Evolutionary conservation across 176 grass and related monocot genomes (phyloP).

Genomic region (Calamus simplicifolius): DNA sequence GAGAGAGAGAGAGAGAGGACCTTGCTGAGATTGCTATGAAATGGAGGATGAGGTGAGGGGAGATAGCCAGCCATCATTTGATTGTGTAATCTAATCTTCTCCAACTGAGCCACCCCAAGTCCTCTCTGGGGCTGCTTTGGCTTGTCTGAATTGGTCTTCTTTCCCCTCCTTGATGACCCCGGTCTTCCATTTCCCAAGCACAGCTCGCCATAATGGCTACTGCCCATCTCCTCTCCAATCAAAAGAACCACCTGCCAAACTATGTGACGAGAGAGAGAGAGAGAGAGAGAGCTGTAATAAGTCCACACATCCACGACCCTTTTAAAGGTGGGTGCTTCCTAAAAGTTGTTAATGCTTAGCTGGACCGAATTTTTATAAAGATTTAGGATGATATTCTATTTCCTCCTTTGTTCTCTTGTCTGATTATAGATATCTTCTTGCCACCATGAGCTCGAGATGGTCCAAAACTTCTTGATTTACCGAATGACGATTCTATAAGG

Average conservation of each 20-base stretch:
- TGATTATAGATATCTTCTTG: conserved; percentile 18
- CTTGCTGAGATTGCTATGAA: background rate
- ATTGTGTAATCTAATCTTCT: conserved; percentile 26
- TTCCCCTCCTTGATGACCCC: conserved; percentile 9
- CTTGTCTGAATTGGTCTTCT: conserved; percentile 11
- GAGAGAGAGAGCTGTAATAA: background rate
- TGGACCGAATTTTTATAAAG: conserved; percentile 18
- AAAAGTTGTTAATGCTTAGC: background rate
- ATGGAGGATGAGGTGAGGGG: conserved; percentile 5
- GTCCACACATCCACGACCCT: background rate
- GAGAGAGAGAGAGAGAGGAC: too few relatives aligned
- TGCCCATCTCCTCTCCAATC: conserved; percentile 16
- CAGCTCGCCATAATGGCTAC: conserved; percentile 8
- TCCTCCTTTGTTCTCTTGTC: conserved; percentile 12
- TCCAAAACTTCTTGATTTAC: conserved; percentile 10
- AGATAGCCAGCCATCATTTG: conserved; percentile 26
- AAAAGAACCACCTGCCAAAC: background rate
- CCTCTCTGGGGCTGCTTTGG: conserved; percentile 31
- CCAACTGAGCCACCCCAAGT: conserved; percentile 28
- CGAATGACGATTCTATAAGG: conserved; percentile 20
- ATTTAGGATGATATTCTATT: conserved; percentile 17
- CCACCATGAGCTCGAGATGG: conserved; percentile 9
- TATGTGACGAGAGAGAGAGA: conserved; percentile 1
- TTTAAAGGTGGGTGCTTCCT: too few relatives aligned
- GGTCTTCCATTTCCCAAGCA: background rate